These are phyloP conservation scores for Manihot esculenta DNA, from an alignment of 441 rosid genomes.

Conservation along the genomic window DNA sequence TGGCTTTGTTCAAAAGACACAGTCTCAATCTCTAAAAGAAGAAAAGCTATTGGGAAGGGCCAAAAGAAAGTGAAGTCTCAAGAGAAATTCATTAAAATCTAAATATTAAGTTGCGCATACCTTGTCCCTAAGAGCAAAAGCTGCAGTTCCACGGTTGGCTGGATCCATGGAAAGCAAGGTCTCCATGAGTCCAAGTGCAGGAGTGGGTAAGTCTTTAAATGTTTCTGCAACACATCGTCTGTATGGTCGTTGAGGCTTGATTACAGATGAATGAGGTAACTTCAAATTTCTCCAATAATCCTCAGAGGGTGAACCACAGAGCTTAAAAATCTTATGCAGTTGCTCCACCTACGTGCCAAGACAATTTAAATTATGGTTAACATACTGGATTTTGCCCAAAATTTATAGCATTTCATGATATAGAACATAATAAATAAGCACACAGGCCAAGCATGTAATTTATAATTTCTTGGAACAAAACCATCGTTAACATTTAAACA, in stretches of 20 bases:
- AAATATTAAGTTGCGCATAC: conserved; percentile 34
- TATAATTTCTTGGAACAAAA: conserved; percentile 2
- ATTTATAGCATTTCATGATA: conserved; percentile 8
- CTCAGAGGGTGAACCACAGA: conserved; percentile 87
- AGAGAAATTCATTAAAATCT: neutral
- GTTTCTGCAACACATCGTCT: conserved; percentile 52
- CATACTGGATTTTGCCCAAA: neutral
- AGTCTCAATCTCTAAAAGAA: neutral
- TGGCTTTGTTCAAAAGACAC: neutral
- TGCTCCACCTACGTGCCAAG: conserved; percentile 71
- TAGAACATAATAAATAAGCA: neutral
- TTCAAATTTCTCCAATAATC: conserved; percentile 71
- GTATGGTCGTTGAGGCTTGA: conserved; percentile 64
- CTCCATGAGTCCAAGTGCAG: conserved; percentile 68
- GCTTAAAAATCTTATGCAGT: conserved; percentile 84
- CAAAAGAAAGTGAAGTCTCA: too few relatives aligned
- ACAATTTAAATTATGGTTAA: neutral
- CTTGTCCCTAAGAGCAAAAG: conserved; percentile 68
- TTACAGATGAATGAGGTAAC: conserved; percentile 57
- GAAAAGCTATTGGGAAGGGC: too few relatives aligned
- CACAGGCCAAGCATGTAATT: neutral
- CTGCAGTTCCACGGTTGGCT: conserved; percentile 64
- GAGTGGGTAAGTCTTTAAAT: conserved; percentile 55
- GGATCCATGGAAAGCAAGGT: conserved; percentile 84
- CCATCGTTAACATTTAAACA: too few relatives aligned